Percentiles rank a stretch among this genome's conserved stretches.
Evolutionary conservation across 495 filamentous ascomycete species (phyloP).

Genomic region (Penicillium bovifimosum): DNA sequence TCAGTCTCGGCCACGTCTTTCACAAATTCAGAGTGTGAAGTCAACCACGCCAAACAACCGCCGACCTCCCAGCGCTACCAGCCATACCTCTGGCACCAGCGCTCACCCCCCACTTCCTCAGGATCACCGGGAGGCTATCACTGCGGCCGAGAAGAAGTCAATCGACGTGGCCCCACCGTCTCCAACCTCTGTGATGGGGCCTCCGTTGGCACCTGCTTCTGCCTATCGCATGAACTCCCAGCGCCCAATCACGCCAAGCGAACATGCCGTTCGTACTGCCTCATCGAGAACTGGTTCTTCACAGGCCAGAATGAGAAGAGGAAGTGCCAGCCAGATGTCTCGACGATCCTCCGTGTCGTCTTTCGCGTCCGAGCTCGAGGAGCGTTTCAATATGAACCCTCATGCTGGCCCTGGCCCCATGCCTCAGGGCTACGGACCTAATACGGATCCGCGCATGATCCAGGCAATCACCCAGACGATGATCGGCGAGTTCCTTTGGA

Average conservation of each 20-base stretch:
- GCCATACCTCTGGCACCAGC: conserved; percentile 43
- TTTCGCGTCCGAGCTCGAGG: conserved; percentile 89
- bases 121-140: conserved; percentile 79
- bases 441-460: conserved; percentile 95
- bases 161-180: conserved; percentile 40
- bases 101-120: conserved; percentile 69
- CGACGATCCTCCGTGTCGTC: conserved; percentile 87
- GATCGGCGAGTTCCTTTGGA: conserved; percentile 99
- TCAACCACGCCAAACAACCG: conserved; percentile 32
- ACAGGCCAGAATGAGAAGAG: conserved; percentile 29
- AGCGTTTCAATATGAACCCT: conserved; percentile 71
- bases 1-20: conserved; percentile 23
- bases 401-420: conserved; percentile 52
- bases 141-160: conserved; percentile 62
- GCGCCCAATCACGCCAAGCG: conserved; percentile 68
- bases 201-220: conserved; percentile 77
- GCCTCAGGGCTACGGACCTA: conserved; percentile 47
- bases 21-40: conserved; percentile 30
- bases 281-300: conserved; percentile 53
- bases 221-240: conserved; percentile 52
- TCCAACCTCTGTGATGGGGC: conserved; percentile 66
- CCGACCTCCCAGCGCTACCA: conserved; percentile 67
- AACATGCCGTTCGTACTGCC: conserved; percentile 41
- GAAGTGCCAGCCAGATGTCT: conserved; percentile 51
- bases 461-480: conserved; percentile 99